Conservation (phyloP, 2,329 filamentous ascomycete genomes). For the Diplocarpon mali region DNA sequence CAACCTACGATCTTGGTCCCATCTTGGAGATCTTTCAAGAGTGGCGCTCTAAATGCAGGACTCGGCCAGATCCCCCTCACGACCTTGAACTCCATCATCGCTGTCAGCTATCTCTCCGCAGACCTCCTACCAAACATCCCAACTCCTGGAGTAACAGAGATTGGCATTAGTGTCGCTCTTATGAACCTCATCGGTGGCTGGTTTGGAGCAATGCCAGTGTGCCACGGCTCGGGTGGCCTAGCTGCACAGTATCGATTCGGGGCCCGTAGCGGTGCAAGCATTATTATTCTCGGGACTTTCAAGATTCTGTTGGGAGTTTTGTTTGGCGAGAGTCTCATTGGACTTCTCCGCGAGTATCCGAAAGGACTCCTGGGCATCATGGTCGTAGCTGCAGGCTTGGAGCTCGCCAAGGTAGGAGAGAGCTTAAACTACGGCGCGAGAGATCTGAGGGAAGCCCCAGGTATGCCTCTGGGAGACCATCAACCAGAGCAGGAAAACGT, state of each 20-base stretch:
- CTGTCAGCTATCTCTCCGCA: slow-evolving; percentile 65
- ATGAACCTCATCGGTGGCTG: slow-evolving; percentile 84
- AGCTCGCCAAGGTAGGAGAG: slow-evolving; percentile 76
- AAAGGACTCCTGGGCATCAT: slow-evolving; percentile 71
- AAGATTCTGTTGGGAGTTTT: slow-evolving; percentile 69
- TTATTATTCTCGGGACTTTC: slow-evolving; percentile 65
- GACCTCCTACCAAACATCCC: slow-evolving; percentile 64
- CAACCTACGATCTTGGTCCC: slow-evolving; percentile 42
- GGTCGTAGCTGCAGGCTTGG: slow-evolving; percentile 80
- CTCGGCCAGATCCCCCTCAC: slow-evolving; percentile 84
- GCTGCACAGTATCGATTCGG: slow-evolving; percentile 89
- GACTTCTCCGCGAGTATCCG: slow-evolving; percentile 62
- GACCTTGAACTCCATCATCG: slow-evolving; percentile 84
- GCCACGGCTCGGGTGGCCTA: slow-evolving; percentile 83
- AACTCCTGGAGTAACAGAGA: slow-evolving; percentile 59
- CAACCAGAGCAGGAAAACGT: slow-evolving; percentile 14
- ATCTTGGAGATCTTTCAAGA: slow-evolving; percentile 33
- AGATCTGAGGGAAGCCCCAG: slow-evolving; percentile 47
- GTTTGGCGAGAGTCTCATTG: slow-evolving; percentile 63
- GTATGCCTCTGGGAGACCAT: slow-evolving; percentile 25
- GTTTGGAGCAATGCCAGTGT: slow-evolving; percentile 93
- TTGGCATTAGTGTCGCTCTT: slow-evolving; percentile 69
- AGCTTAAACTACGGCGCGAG: slow-evolving; percentile 63
- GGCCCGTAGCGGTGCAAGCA: slow-evolving; percentile 72
- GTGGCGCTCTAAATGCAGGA: slow-evolving; percentile 42